These are phyloP conservation scores for Solanum medicagineum DNA, from an alignment of 257 asterid genomes.

Conservation along the genomic window DNA sequence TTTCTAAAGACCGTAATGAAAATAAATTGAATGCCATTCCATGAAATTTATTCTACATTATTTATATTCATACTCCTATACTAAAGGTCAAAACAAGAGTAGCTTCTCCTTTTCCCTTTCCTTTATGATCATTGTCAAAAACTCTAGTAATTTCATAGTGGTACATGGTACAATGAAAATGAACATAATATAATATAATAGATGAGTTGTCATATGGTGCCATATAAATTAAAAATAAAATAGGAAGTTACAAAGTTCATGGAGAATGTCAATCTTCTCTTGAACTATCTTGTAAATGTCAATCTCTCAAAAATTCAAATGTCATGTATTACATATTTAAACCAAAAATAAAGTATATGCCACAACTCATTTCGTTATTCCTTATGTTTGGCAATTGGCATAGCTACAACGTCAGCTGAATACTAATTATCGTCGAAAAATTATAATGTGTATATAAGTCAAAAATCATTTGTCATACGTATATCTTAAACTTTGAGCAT, in stretches of 20 bases:
- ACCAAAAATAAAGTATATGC: not conserved
- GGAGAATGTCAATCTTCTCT: not conserved
- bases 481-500: not conserved
- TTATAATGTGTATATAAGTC: not conserved
- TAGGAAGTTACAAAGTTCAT: not conserved
- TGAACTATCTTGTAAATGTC: not conserved
- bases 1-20: no score
- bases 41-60: not conserved
- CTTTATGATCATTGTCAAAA: not conserved
- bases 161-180: not conserved
- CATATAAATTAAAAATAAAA: not conserved
- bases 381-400: not conserved
- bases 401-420: not conserved
- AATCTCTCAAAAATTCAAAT: not conserved
- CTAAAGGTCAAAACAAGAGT: no score
- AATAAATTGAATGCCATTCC: not conserved
- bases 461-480: not conserved
- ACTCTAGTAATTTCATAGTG: not conserved
- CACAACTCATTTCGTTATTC: not conserved
- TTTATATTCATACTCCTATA: no score
- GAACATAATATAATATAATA: not conserved
- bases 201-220: not conserved
- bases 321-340: not conserved
- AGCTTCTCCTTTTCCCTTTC: not conserved
- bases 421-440: rapidly evolving